These are phyloP conservation scores for Euphorbia pulcherrima DNA, from an alignment of 345 rosid genomes.

Conservation along the genomic window DNA sequence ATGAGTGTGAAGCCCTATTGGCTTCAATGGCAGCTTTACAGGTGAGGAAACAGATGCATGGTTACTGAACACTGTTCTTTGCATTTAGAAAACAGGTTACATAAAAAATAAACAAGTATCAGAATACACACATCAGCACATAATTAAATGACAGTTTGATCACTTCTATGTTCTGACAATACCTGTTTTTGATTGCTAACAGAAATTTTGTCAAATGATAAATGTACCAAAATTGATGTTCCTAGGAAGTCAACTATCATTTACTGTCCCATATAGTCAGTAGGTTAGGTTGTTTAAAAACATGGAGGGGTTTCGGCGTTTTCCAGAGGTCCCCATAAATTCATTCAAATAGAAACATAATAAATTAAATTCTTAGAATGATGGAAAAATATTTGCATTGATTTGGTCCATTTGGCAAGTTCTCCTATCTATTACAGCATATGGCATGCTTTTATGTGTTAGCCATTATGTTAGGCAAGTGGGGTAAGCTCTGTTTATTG, in stretches of 20 bases:
- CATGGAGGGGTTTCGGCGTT: neutral
- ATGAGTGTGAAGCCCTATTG: conserved; percentile 61
- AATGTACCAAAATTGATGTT: too few relatives aligned
- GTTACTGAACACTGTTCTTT: neutral
- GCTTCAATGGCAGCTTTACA: conserved; percentile 61
- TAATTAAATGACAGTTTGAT: neutral
- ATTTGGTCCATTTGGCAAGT: neutral
- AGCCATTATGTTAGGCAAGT: neutral
- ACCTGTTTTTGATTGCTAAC: too few relatives aligned
- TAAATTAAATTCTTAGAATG: neutral
- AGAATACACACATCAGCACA: too few relatives aligned
- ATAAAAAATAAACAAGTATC: neutral
- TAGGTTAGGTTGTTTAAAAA: neutral
- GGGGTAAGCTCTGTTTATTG: conserved; percentile 8
- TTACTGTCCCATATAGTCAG: neutral
- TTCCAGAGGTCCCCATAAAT: neutral
- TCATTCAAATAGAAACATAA: neutral
- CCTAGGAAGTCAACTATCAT: too few relatives aligned
- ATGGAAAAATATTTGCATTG: neutral
- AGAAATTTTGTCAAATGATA: too few relatives aligned
- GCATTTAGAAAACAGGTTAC: too few relatives aligned
- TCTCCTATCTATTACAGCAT: neutral
- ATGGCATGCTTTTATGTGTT: conserved; percentile 15
- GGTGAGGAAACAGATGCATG: conserved; percentile 37
- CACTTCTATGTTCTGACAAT: neutral